phyloP scores from a whole-genome alignment of 169 alveolate species.

The Eimeria sp. region DNA sequence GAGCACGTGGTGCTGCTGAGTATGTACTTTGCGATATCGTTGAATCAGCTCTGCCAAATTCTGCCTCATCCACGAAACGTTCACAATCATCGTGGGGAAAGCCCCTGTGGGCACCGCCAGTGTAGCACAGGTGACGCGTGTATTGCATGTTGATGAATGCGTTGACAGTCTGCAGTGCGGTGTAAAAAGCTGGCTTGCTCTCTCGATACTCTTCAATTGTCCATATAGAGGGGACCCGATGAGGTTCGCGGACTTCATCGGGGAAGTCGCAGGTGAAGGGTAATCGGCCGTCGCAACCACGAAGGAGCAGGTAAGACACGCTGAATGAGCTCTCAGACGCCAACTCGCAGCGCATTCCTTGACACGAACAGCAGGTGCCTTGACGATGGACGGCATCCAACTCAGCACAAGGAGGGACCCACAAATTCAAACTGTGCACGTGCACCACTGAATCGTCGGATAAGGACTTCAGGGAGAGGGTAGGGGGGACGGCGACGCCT shows the following conservation, averaged over 20 bases:
- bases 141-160: constrained; percentile 52
- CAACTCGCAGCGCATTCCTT: constrained; percentile 50
- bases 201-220: background rate
- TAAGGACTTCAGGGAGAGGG: background rate
- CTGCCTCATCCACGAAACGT: background rate
- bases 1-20: background rate
- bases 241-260: background rate
- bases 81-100: constrained; percentile 22
- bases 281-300: constrained; percentile 41
- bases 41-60: background rate
- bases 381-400: background rate
- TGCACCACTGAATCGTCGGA: constrained; percentile 27
- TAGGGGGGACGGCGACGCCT: background rate
- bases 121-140: constrained; percentile 28
- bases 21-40: background rate
- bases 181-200: background rate
- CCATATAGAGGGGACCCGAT: background rate
- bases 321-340: background rate
- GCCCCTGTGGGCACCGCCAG: constrained; percentile 56
- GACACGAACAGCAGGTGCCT: background rate
- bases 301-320: background rate
- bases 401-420: constrained; percentile 57
- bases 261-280: constrained; percentile 42
- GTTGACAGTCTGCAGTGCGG: constrained; percentile 44
- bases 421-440: constrained; percentile 60